phyloP scores from a whole-genome alignment of 371 early-diverging fungal genomes.

The Massospora cicadina region DNA sequence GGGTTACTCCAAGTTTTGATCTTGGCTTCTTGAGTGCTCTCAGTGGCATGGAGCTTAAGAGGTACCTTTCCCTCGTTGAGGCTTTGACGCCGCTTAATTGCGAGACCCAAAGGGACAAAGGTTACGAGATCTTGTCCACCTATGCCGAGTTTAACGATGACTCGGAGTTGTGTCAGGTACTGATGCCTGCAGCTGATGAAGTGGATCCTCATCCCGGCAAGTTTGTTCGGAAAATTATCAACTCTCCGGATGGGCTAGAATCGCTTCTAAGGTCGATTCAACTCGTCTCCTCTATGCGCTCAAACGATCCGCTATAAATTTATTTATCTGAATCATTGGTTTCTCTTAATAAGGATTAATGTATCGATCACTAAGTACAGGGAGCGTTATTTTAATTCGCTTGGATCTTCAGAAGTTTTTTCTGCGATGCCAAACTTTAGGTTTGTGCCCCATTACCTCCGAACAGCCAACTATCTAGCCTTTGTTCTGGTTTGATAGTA shows the following conservation, averaged over 20 bases:
- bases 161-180: not conserved
- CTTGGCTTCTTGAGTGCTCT: not conserved
- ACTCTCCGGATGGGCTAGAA: not conserved
- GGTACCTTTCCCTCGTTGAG: not conserved
- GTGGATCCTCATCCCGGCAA: not conserved
- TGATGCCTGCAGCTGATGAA: not conserved
- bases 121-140: not conserved
- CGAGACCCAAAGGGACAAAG: not conserved
- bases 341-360: no score
- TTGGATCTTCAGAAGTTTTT: no score
- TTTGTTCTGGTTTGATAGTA: no score
- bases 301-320: no score
- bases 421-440: no score
- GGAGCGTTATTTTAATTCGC: no score
- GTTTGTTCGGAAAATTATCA: not conserved
- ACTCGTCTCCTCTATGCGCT: not conserved
- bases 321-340: no score
- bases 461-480: no score
- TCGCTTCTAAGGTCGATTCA: not conserved
- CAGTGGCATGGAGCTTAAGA: not conserved
- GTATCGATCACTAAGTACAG: no score
- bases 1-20: not conserved
- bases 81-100: not conserved
- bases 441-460: no score
- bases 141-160: not conserved